Base-by-base conservation (phyloP, 2,329 filamentous ascomycete genomes). In the Cadophora malorum region DNA sequence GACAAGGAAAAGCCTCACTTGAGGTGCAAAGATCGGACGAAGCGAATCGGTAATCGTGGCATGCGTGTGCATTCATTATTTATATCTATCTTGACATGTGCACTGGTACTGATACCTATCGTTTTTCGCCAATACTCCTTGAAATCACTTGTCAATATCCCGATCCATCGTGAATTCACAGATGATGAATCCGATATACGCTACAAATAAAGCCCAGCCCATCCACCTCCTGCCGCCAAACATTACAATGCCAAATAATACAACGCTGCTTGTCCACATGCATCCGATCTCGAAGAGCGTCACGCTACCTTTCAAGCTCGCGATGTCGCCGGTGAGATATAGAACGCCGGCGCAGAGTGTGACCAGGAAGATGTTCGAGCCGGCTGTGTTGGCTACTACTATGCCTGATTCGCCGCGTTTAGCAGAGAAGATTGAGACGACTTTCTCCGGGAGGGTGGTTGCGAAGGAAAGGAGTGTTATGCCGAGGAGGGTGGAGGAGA, bases 321-420 rank as follows among this genome's bases (percentile, higher is more conserved):
- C 70, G 2, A 74, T 58, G 69, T 77, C 74, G 10, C 74, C 77
- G 50, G 71, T 71, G 21, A 78, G 58, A 65, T 79, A 77, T 31
- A 80, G 67, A 16, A 83, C 76, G 0, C 82, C 84, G 19, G 81
- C 75, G 71, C 84, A 86, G 4, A 87, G 76, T 1, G 83, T 81
- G 19, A 86, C 76, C 38, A 87, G 76, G 72, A 86, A 87, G 41
- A 86, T 83, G 67, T 86, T 86, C 69, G 83, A 85, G 4, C 84
- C 84, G 0, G 81, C 83, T 3, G 83, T 84, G 55, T 83, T 85
- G 0, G 84, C 85, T 6, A 84, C 81, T 9, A 87, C 73, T 58
- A 87, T 84, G 1, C 83, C 83, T 1, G 76, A 73, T 21, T 85
- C 81, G 4, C 82, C 83, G 16, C 81, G 79, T 12, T 72, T 76